Base-by-base conservation (phyloP, 768 basidiomycete species). In the Grammothele lineata region DNA sequence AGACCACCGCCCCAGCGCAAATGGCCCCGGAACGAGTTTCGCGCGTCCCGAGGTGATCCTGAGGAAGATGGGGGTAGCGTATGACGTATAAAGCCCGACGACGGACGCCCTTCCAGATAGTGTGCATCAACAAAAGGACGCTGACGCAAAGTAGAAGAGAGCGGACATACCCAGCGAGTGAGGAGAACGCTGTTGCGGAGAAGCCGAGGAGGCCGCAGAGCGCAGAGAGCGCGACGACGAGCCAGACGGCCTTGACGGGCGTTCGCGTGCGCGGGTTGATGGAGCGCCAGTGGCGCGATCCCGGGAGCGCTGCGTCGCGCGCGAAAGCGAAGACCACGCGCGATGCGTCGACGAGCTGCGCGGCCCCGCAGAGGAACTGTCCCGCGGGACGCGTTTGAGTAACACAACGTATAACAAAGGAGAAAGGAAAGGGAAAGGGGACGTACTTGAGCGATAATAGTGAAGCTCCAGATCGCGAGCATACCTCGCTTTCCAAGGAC, bases 261-360 rank as follows among this genome's bases (percentile, higher is more conserved):
- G 85, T 87, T 58, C 79, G 81, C 0, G 84, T 84, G 51, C 59
- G 57, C 3, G 41, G 58, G 47, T 82, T 83, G 40, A 87, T 72
- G 47, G 61, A 67, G 54, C 83, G 83, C 83, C 81, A 84, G 70
- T 71, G 81, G 14, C 71, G 73, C 17, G 85, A 86, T 3, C 84
- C 83, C 5, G 85, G 85, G 9, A 87, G 70, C 3, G 85, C 85
- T 46, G 83, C 78, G 53, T 87, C 85, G 32, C 85, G 68, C 6
- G 84, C 83, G 57, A 87, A 86, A 1, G 85, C 85, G 54, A 85
- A 86, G 34, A 85, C 73, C 3, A 85, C 85, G 12, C 85, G 79
- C 30, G 84, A 86, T 4, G 85, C 85, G 56, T 86, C 85, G 2
- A 86, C 83, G 8, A 74, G 77, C 57, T 87, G 85, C 3, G 85